Evolutionary conservation across 202 grass and related monocot species (phyloP).

Genomic region (Zoysia matrella): DNA sequence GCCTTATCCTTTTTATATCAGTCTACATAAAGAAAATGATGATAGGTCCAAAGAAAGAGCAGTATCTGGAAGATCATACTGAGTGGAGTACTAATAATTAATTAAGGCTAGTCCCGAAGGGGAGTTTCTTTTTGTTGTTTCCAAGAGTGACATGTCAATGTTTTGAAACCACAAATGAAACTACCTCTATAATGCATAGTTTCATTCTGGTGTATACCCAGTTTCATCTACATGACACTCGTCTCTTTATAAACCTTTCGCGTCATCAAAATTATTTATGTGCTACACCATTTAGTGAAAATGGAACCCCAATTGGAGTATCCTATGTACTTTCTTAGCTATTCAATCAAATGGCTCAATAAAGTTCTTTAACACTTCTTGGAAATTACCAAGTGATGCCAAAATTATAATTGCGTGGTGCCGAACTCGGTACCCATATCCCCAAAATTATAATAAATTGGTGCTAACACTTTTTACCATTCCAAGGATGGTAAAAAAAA

Average conservation of each 20-base stretch:
- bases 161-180: too few species aligned
- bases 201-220: too few species aligned
- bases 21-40: background rate
- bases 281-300: too few species aligned
- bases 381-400: too few species aligned
- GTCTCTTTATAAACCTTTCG: too few species aligned
- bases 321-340: too few species aligned
- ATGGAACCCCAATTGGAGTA: too few species aligned
- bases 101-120: background rate
- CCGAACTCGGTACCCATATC: background rate
- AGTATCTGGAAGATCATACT: conserved; percentile 1
- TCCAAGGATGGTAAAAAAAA: background rate
- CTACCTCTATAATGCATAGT: too few species aligned
- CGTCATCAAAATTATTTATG: too few species aligned
- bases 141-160: background rate
- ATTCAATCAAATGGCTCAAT: too few species aligned
- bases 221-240: too few species aligned
- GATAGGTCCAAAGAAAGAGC: conserved; percentile 11
- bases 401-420: background rate
- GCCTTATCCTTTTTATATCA: background rate
- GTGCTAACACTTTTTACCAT: background rate
- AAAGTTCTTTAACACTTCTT: too few species aligned
- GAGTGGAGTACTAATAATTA: background rate
- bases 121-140: background rate
- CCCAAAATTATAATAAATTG: background rate